Base-by-base conservation (phyloP, 805 yeast species). In the Lipomyces spencermartinsiae region DNA sequence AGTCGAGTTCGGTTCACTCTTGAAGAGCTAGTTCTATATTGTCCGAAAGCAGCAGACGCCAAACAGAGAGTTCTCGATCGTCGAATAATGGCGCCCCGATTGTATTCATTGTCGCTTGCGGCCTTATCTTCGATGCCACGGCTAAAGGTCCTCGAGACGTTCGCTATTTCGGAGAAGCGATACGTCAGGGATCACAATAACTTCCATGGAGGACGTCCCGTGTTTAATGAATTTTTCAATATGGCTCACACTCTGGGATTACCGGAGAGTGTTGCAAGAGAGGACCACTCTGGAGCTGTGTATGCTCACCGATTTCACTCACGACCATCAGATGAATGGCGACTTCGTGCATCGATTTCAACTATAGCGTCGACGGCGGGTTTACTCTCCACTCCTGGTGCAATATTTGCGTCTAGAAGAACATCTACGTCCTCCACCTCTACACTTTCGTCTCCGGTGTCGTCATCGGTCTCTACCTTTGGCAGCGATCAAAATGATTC, bases 221-320 rank as follows among this genome's bases (percentile, higher is more conserved):
- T 31, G 34, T 53, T 22, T 16, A 10, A 31, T 31, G 56, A 31
- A 31, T 10, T 2, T 14, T 53, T 53, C 31, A 53, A 53, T 31
- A 10, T 53, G 34, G 56, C 9, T 25, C 31, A 1, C 31, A 53
- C 56, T 53, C n/a, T 53, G 56, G 56, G 56, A 8, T 31, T 53
- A 16, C 56, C 56, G 2, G 56, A 53, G 56, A 53, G 16, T 25
- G 56, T 53, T 14, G 56, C 56, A 3, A 16, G 9, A 14, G 56
- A 53, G 56, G 56, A 53, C 34, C 4, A 53, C 22, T 53, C 56
- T 10, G 56, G 56, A 25, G 56, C 56, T 31, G 56, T 53, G 12
- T 31, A 22, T 31, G 56, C 56, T 53, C 56, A 53, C 22, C 31
- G 56, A 16, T 53, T 25, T 31, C 34, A 53, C n/a, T 53, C 56